Evolutionary conservation across 495 filamentous ascomycete genomes (phyloP).

Genomic region (Podospora australis): DNA sequence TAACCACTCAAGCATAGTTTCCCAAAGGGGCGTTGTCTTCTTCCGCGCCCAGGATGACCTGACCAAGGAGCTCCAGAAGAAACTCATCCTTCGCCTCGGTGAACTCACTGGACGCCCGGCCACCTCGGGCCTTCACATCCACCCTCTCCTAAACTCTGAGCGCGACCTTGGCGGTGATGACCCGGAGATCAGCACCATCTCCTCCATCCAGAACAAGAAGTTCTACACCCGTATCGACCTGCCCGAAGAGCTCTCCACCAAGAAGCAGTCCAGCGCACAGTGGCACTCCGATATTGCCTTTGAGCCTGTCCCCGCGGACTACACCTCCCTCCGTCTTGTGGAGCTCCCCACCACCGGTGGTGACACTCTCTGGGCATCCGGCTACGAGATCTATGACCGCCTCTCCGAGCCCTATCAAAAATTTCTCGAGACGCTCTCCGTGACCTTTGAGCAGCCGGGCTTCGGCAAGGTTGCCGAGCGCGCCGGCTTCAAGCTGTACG

Average conservation of each 20-base stretch:
- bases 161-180: constrained; percentile 57
- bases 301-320: constrained; percentile 58
- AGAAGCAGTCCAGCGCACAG: constrained; percentile 34
- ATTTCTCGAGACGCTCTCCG: constrained; percentile 61
- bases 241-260: constrained; percentile 18
- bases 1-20: too few relatives aligned
- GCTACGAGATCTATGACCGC: constrained; percentile 70
- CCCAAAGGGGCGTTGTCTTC: constrained; percentile 73
- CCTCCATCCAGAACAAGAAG: constrained; percentile 50
- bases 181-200: constrained; percentile 66
- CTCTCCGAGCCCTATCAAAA: constrained; percentile 57
- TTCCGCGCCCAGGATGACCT: constrained; percentile 63
- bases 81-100: constrained; percentile 56
- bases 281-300: constrained; percentile 66
- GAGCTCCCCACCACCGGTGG: constrained; percentile 60
- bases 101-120: constrained; percentile 56
- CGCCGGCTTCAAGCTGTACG: constrained; percentile 50
- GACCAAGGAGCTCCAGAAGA: constrained; percentile 47
- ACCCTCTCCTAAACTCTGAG: constrained; percentile 58
- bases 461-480: constrained; percentile 50
- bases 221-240: constrained; percentile 34
- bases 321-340: constrained; percentile 52
- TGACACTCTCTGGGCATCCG: constrained; percentile 56
- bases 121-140: constrained; percentile 60
- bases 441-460: constrained; percentile 54